Percentiles rank a stretch among this genome's conserved stretches.
Conservation (phyloP, 257 asterid species). For the Verbena officinalis region DNA sequence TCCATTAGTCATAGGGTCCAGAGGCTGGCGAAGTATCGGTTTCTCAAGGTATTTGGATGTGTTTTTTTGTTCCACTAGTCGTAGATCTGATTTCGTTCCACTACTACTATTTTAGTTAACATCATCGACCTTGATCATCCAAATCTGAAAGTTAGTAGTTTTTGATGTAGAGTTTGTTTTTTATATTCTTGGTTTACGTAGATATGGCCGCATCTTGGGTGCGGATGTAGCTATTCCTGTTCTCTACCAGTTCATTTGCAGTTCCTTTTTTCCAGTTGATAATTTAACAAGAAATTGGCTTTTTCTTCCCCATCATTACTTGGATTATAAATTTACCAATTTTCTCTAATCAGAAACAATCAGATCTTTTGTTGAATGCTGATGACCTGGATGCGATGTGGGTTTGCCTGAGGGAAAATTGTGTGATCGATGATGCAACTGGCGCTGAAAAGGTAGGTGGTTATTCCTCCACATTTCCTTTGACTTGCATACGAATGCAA, state of each 20-base stretch:
- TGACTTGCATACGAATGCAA: conserved; percentile 10
- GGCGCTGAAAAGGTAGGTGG: conserved; percentile 93
- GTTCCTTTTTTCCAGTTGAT: background rate
- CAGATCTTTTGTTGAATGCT: conserved; percentile 96
- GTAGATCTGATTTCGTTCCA: conserved; percentile 27
- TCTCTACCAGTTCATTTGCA: conserved; percentile 10
- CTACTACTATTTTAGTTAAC: background rate
- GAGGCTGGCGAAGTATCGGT: conserved; percentile 92
- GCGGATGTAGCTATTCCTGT: background rate
- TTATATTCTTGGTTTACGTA: background rate
- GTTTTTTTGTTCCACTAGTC: conserved; percentile 20
- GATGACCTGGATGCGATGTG: conserved; percentile 99
- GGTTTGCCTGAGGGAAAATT: conserved; percentile 97
- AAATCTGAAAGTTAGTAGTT: conserved; percentile 6
- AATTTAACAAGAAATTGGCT: background rate
- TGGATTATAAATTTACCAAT: background rate
- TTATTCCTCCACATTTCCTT: conserved; percentile 13
- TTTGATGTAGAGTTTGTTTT: background rate
- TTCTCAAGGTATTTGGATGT: conserved; percentile 72
- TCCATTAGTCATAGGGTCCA: conserved; percentile 97
- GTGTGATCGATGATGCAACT: conserved; percentile 98
- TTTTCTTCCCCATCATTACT: background rate
- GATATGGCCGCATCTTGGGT: conserved; percentile 8
- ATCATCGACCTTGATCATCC: conserved; percentile 6
- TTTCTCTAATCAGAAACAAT: conserved; percentile 78